phyloP scores from a whole-genome alignment of 2,329 filamentous ascomycete genomes.

The Stagonosporopsis tanaceti region DNA sequence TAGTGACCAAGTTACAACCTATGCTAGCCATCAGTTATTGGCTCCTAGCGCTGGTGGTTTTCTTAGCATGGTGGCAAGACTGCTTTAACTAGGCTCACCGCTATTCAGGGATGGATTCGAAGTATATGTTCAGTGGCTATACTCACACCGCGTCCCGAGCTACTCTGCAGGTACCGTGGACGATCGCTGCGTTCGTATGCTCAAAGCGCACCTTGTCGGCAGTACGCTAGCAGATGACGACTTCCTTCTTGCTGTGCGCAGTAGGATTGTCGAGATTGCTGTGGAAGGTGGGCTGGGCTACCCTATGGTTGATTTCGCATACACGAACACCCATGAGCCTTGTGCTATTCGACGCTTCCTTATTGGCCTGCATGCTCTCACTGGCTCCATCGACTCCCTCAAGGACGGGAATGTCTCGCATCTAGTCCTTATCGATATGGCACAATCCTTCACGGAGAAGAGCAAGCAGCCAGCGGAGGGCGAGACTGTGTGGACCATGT shows the following conservation, averaged over 20 bases:
- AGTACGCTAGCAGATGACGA: neutral
- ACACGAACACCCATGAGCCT: slow-evolving; percentile 1
- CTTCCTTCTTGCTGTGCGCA: slow-evolving; percentile 1
- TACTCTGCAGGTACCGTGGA: neutral
- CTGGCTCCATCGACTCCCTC: neutral
- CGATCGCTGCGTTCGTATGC: neutral
- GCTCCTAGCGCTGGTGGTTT: too few species aligned
- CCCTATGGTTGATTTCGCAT: slow-evolving; percentile 1
- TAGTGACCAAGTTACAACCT: too few species aligned
- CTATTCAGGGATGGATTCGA: neutral
- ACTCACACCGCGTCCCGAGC: neutral
- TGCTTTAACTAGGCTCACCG: too few species aligned
- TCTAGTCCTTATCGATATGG: slow-evolving; percentile 9
- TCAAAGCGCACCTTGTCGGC: slow-evolving; percentile 9
- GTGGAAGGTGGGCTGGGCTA: neutral
- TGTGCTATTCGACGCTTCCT: slow-evolving; percentile 2
- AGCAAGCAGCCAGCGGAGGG: neutral
- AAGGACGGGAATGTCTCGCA: neutral
- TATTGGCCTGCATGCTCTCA: slow-evolving; percentile 3
- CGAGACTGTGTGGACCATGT: neutral
- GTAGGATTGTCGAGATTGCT: neutral
- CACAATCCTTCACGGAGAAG: neutral
- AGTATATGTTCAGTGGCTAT: slow-evolving; percentile 11
- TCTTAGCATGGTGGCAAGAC: too few species aligned
- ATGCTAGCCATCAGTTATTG: too few species aligned